Evolutionary conservation across 306 rosid genomes (phyloP).

Genomic region (Oemleria cerasiformis): DNA sequence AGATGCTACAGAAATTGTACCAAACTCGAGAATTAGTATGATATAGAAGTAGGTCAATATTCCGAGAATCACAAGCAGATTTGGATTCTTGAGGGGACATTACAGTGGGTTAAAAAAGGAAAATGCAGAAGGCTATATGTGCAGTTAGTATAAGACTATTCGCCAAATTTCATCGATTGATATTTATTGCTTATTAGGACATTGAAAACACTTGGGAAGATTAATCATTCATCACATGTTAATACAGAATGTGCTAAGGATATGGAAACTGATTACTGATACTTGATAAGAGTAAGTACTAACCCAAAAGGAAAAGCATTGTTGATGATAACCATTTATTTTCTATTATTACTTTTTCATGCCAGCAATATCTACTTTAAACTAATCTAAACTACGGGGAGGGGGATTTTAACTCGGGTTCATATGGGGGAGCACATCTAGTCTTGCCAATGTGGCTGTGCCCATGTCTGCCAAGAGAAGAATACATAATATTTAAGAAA

Average conservation of each 20-base stretch:
- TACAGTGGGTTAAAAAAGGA: neutral
- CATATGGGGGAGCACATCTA: no score
- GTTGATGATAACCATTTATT: neutral
- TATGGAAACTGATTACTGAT: neutral
- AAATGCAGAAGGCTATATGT: neutral
- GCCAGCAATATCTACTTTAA: no score
- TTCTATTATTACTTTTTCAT: no score
- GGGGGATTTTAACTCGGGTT: no score
- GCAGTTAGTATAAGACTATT: neutral
- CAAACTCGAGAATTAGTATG: neutral
- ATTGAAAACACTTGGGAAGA: neutral
- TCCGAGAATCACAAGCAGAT: neutral
- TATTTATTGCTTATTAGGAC: conserved; percentile 3
- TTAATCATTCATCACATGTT: no score
- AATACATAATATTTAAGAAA: no score
- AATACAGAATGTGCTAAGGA: neutral
- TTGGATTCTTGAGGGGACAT: neutral
- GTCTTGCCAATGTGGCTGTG: no score
- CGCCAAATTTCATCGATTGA: neutral
- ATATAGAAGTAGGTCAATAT: neutral
- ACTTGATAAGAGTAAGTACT: neutral
- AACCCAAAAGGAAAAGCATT: neutral
- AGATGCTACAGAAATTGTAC: neutral
- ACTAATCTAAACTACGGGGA: no score
- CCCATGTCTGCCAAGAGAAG: no score